Evolutionary conservation across 2,329 filamentous ascomycete species (phyloP).

Genomic region (Pyrenochaeta sp.): DNA sequence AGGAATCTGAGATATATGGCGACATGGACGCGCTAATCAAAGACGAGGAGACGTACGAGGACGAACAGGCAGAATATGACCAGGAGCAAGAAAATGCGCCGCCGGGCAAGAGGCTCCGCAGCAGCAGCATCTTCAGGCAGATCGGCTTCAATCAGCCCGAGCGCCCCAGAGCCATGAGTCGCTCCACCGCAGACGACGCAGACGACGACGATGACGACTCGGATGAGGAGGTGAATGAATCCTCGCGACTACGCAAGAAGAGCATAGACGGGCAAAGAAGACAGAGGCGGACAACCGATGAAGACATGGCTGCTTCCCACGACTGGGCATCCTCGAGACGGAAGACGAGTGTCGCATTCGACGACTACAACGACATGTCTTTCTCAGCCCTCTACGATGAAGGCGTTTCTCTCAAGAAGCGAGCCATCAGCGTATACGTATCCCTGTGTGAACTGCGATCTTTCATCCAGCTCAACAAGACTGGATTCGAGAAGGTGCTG

Average conservation of each 20-base stretch:
- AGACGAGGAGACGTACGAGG: constrained; percentile 75
- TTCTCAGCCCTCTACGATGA: constrained; percentile 73
- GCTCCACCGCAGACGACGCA: constrained; percentile 44
- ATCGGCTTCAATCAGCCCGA: constrained; percentile 56
- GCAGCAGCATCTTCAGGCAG: constrained; percentile 62
- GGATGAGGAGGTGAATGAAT: constrained; percentile 66
- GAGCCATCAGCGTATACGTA: constrained; percentile 86
- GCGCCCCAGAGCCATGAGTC: constrained; percentile 54
- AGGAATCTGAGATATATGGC: constrained; percentile 85
- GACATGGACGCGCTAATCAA: constrained; percentile 79
- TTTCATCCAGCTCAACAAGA: constrained; percentile 94
- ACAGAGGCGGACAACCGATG: constrained; percentile 34
- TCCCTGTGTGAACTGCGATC: constrained; percentile 94
- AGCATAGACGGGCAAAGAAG: constrained; percentile 43
- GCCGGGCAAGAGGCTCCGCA: constrained; percentile 49
- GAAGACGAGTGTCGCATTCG: constrained; percentile 70
- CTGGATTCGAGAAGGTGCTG: constrained; percentile 92
- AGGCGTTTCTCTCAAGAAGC: constrained; percentile 89
- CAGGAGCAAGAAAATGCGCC: constrained; percentile 48
- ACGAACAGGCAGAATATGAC: constrained; percentile 55
- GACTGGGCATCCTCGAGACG: constrained; percentile 67
- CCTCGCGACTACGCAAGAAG: constrained; percentile 51
- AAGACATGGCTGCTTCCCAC: constrained; percentile 68
- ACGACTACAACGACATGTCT: constrained; percentile 80
- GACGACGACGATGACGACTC: constrained; percentile 65